Evolutionary conservation across 1,284 basidiomycete species (phyloP).

Genomic region (Amylostereum areolatum): DNA sequence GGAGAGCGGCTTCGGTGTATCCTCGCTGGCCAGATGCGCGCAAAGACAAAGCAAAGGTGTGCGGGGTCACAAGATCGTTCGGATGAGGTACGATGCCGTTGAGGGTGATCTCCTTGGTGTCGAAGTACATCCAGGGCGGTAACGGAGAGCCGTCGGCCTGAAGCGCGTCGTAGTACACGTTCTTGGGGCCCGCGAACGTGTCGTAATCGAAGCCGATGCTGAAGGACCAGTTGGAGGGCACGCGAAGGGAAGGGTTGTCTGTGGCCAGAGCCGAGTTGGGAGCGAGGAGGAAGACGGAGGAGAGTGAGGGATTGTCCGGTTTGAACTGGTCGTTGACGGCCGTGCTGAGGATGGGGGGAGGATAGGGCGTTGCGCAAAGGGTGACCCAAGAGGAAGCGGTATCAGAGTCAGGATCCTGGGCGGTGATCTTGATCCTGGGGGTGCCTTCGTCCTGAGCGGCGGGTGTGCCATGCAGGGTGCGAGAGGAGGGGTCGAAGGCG

Average conservation of each 20-base stretch:
- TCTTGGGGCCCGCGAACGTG: slow-evolving; percentile 49
- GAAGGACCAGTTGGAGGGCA: slow-evolving; percentile 86
- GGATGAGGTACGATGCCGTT: slow-evolving; percentile 68
- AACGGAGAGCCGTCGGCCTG: slow-evolving; percentile 63
- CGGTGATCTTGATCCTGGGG: slow-evolving; percentile 49
- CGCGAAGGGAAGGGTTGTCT: slow-evolving; percentile 57
- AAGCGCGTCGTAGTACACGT: slow-evolving; percentile 64
- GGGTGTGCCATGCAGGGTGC: slow-evolving; percentile 56
- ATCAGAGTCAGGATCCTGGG: slow-evolving; percentile 38
- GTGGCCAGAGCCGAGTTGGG: slow-evolving; percentile 49
- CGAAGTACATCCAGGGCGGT: slow-evolving; percentile 76
- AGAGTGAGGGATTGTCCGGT: slow-evolving; percentile 51
- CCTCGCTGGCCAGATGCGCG: slow-evolving; percentile 63
- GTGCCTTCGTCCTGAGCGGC: slow-evolving; percentile 48
- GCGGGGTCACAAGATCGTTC: slow-evolving; percentile 30
- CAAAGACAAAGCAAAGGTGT: slow-evolving; percentile 45
- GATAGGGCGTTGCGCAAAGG: slow-evolving; percentile 55
- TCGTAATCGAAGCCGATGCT: slow-evolving; percentile 77
- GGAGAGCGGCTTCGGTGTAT: slow-evolving; percentile 44
- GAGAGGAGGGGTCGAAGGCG: slow-evolving; percentile 47
- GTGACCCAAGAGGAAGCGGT: slow-evolving; percentile 46
- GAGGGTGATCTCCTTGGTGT: slow-evolving; percentile 65
- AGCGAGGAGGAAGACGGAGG: slow-evolving; percentile 59
- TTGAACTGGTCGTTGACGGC: slow-evolving; percentile 60
- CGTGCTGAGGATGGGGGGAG: slow-evolving; percentile 49